phyloP scores from a whole-genome alignment of 2,329 filamentous ascomycete species.

The Colletotrichum higginsianum region DNA sequence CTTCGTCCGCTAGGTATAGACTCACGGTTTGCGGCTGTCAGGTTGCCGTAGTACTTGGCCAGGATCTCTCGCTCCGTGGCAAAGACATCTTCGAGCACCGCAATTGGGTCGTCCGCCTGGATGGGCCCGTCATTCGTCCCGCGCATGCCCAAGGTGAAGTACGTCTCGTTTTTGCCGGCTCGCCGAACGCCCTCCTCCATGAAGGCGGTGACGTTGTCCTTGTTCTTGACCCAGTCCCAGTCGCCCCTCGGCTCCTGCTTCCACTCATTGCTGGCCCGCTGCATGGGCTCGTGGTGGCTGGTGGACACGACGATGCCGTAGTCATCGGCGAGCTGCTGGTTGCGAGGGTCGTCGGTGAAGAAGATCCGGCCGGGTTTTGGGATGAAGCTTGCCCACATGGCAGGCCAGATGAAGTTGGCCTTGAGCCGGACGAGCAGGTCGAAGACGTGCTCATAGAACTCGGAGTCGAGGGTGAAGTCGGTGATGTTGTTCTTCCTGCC shows the following conservation, averaged over 20 bases:
- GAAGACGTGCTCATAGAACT: constrained; percentile 77
- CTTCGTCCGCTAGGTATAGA: constrained; percentile 58
- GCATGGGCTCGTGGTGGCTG: constrained; percentile 79
- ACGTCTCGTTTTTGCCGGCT: constrained; percentile 68
- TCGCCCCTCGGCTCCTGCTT: constrained; percentile 65
- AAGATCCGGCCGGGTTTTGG: constrained; percentile 75
- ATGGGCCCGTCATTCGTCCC: constrained; percentile 75
- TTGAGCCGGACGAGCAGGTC: constrained; percentile 76
- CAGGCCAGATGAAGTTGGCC: constrained; percentile 81
- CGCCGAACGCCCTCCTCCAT: constrained; percentile 72
- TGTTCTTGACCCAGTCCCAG: constrained; percentile 78
- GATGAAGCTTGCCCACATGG: constrained; percentile 53
- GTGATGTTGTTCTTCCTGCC: constrained; percentile 13
- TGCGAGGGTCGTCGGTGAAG: constrained; percentile 75
- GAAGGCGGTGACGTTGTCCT: constrained; percentile 74
- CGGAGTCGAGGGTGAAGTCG: constrained; percentile 53
- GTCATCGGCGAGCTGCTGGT: constrained; percentile 76
- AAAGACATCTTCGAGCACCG: constrained; percentile 72
- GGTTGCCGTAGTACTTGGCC: constrained; percentile 65
- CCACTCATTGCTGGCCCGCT: constrained; percentile 68
- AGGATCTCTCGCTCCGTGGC: constrained; percentile 72
- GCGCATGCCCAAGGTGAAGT: constrained; percentile 79
- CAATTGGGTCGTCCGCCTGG: constrained; percentile 65
- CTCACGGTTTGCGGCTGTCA: constrained; percentile 71
- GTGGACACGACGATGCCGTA: constrained; percentile 79